phyloP scores from a whole-genome alignment of 805 yeast species.

The Kluyveromyces lactis region DNA sequence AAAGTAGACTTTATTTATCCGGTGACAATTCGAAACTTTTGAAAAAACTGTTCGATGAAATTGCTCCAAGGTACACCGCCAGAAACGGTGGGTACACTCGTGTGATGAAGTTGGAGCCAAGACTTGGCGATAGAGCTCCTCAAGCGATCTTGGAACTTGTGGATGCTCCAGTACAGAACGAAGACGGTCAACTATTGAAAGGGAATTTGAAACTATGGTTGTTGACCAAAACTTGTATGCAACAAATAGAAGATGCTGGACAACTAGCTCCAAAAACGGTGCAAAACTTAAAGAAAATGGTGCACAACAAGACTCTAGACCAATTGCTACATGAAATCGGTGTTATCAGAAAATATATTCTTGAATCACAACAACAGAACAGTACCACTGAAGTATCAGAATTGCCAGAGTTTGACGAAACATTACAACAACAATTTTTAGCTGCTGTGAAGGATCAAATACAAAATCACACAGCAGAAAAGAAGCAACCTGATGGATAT shows the following conservation, averaged over 20 bases:
- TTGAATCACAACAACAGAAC: slow-evolving; percentile 8
- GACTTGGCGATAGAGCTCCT: slow-evolving; percentile 84
- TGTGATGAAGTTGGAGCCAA: slow-evolving; percentile 71
- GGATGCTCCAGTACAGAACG: slow-evolving; percentile 40
- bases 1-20: slow-evolving; percentile 38
- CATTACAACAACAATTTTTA: background rate
- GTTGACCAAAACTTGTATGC: slow-evolving; percentile 16
- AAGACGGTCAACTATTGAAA: slow-evolving; percentile 14
- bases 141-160: slow-evolving; percentile 84
- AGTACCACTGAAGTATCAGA: slow-evolving; percentile 10
- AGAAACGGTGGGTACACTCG: slow-evolving; percentile 83
- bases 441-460: background rate
- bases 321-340: slow-evolving; percentile 13
- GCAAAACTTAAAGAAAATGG: slow-evolving; percentile 18
- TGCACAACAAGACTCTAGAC: slow-evolving; percentile 12
- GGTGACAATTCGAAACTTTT: slow-evolving; percentile 37
- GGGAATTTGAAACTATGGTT: slow-evolving; percentile 30
- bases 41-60: slow-evolving; percentile 59
- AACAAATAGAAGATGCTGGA: slow-evolving; percentile 18
- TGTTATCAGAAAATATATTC: slow-evolving; percentile 12
- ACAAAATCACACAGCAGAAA: background rate
- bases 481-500: background rate
- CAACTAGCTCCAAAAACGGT: slow-evolving; percentile 10
- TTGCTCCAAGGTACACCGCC: slow-evolving; percentile 52
- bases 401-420: too few species aligned